Percentiles rank a stretch among this genome's conserved stretches.
Evolutionary conservation across 768 basidiomycete genomes (phyloP).

Genomic region (Cubamyces sp.): DNA sequence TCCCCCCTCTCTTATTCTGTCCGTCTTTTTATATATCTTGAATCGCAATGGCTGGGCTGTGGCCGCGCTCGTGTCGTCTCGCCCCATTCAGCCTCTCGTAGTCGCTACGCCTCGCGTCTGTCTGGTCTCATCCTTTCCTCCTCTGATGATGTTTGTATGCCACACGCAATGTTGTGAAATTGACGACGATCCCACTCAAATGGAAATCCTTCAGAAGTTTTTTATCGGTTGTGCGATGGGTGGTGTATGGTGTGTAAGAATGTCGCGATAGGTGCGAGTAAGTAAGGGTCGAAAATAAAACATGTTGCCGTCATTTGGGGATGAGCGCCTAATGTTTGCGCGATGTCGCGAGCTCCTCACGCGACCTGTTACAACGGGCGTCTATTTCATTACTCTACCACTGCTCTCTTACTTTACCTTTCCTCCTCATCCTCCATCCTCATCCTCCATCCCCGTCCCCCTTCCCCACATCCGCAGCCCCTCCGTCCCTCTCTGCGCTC

Average conservation of each 20-base stretch:
- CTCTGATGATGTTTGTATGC: constrained; percentile 14
- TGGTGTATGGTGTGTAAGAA: not conserved
- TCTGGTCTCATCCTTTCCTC: constrained; percentile 5
- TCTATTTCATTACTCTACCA: constrained; percentile 11
- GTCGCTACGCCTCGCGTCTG: not conserved
- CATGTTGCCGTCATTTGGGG: not conserved
- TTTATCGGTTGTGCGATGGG: too few species aligned
- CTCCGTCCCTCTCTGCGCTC: constrained; percentile 10
- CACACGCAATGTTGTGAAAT: constrained; percentile 21
- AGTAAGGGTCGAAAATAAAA: not conserved
- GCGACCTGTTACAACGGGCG: constrained; percentile 25
- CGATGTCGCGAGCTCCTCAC: constrained; percentile 39
- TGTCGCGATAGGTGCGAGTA: not conserved
- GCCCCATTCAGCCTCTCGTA: not conserved
- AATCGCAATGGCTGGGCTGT: constrained; percentile 39
- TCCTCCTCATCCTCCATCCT: not conserved
- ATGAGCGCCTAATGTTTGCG: constrained; percentile 31
- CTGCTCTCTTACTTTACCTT: not conserved
- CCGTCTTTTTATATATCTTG: constrained; percentile 48
- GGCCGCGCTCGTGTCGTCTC: constrained; percentile 21
- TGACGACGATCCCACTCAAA: not conserved
- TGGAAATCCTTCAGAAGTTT: too few species aligned
- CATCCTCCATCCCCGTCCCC: not conserved
- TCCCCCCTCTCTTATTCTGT: constrained; percentile 21
- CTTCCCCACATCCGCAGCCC: not conserved